Base-by-base conservation (phyloP, 2,329 filamentous ascomycete species). In the Talaromyces sp. region DNA sequence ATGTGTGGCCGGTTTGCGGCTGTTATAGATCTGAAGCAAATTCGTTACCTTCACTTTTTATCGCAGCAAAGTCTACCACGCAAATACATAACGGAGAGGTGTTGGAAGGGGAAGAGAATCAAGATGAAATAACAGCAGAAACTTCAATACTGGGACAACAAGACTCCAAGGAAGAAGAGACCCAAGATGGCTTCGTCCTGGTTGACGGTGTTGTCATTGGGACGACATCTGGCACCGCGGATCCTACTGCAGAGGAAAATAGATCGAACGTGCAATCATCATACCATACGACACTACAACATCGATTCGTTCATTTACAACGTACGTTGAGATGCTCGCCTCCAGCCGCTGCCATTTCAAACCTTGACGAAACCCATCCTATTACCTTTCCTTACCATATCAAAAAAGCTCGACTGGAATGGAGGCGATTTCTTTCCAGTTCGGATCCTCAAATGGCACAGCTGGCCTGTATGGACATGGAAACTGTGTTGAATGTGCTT, bases 21-120 rank as follows among this genome's bases (percentile, higher is more conserved):
- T 24, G 7, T 26, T 64, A 63, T 75, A 95, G 90, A 77, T 82
- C 85, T 66, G 87, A 96, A 83, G 90, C 90, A n/a, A 85, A 80
- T 62, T 77, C 80, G 10, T 88, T 96, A 35, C 91, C 91, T 0
- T 83, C 87, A 65, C 77, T 95, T 11, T 82, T 95, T 56, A 83
- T 86, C 52, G 89, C 87, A 0, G 81, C 85, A 5, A 83, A 80
- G 64, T 72, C 79, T 38, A 70, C 76, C 67, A 65, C 70, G 14
- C 62, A 66, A 49, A 24, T 24, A 46, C 43, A 46, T 21, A 19
- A 24, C 19, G 43, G 66, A 71, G 49, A 19, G 51, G 5, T 43
- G 26, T 9, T 60, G 62, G 55, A 38, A 56, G 43, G 54, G 19
- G 43, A 21, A 29, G 27, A 43, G 4, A n/a, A 55, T n/a, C 24